Conservation (phyloP, 202 grass and related monocot genomes). For the Zoysia matrella region DNA sequence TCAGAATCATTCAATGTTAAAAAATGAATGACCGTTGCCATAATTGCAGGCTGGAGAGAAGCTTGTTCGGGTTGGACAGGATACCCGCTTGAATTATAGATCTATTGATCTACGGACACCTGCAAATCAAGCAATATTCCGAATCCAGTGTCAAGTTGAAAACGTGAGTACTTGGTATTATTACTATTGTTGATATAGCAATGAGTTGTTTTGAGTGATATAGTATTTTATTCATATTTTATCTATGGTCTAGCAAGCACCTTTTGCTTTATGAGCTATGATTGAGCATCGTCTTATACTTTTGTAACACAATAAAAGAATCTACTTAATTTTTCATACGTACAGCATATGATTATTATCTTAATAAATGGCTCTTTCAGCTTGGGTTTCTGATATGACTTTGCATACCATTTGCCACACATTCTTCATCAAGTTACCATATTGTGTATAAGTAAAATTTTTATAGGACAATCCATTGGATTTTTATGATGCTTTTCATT, state of each 20-base stretch:
- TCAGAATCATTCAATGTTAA: neutral
- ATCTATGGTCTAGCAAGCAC: neutral
- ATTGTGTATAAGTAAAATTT: neutral
- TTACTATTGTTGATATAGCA: neutral
- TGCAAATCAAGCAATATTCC: constrained; percentile 78
- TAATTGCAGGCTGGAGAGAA: constrained; percentile 74
- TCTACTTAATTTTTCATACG: neutral
- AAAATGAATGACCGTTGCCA: neutral
- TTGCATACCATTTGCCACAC: neutral
- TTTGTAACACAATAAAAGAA: neutral
- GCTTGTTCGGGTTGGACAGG: constrained; percentile 86
- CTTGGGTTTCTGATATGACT: neutral
- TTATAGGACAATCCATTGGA: too few relatives aligned
- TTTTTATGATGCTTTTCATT: neutral
- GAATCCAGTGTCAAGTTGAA: constrained; percentile 82
- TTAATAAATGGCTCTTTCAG: neutral
- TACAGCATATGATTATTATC: constrained; percentile 3
- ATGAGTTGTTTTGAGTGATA: constrained; percentile 6
- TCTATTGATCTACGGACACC: constrained; percentile 79
- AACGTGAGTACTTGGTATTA: constrained; percentile 50
- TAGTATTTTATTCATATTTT: neutral
- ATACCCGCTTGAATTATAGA: constrained; percentile 81
- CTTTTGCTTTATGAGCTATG: neutral
- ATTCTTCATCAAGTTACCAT: neutral
- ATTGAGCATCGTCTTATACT: neutral